phyloP scores from a whole-genome alignment of 2,329 filamentous ascomycete species.

The Talaromyces sp. region DNA sequence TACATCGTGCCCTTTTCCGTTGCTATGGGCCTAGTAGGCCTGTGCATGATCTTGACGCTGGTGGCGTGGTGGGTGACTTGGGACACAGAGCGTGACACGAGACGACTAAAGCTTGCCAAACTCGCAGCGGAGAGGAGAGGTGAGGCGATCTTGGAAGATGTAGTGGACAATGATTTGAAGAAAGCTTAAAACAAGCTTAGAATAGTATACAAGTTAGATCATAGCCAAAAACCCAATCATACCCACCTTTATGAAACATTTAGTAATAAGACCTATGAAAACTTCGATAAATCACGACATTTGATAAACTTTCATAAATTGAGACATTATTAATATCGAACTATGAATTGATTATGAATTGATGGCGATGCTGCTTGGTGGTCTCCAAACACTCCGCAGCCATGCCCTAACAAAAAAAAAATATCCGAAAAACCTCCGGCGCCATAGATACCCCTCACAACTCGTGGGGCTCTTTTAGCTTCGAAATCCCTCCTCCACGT shows the following conservation, averaged over 20 bases:
- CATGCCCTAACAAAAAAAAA: background rate
- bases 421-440: constrained; percentile 7
- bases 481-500: background rate
- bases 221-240: background rate
- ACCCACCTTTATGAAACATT: background rate
- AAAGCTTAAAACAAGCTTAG: background rate
- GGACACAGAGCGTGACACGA: constrained; percentile 42
- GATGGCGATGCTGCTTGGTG: background rate
- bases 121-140: constrained; percentile 38
- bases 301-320: background rate
- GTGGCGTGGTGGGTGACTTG: constrained; percentile 46
- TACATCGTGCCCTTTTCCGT: constrained; percentile 42
- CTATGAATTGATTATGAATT: too few relatives aligned
- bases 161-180: constrained; percentile 36
- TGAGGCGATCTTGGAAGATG: constrained; percentile 42
- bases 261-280: background rate
- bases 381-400: background rate
- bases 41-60: constrained; percentile 39
- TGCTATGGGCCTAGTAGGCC: constrained; percentile 42
- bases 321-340: too few relatives aligned
- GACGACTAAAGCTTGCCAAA: constrained; percentile 40
- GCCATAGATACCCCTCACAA: background rate
- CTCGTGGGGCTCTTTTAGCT: background rate
- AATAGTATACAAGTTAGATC: background rate
- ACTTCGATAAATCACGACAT: background rate